These are phyloP conservation scores for Papilionanthe hybrid DNA, from an alignment of 116 monocot genomes.

Conservation along the genomic window DNA sequence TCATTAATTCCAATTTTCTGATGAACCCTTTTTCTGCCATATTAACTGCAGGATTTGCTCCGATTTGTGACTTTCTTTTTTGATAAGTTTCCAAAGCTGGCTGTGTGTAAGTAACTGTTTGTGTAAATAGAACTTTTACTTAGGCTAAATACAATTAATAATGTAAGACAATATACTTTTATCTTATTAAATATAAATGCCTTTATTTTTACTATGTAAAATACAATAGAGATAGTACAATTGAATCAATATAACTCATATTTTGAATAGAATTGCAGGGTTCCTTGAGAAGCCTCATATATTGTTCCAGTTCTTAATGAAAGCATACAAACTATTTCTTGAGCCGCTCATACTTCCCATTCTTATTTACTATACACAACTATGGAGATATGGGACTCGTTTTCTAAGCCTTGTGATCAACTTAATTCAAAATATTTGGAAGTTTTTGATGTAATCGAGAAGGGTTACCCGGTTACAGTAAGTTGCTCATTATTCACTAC, in stretches of 20 bases:
- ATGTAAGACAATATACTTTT: no score
- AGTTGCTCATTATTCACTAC: background rate
- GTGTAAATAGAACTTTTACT: no score
- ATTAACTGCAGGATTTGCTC: conserved; percentile 45
- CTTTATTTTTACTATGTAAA: no score
- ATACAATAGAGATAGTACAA: no score
- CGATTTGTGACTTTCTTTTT: conserved; percentile 27
- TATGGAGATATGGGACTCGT: conserved; percentile 20
- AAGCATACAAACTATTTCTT: conserved; percentile 22
- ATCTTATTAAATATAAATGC: no score
- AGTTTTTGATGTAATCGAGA: conserved; percentile 2
- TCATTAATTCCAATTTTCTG: background rate
- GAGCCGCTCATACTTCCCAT: conserved; percentile 38
- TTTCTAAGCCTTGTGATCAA: conserved; percentile 8
- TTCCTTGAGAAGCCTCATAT: conserved; percentile 29
- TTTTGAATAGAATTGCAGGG: conserved; percentile 19
- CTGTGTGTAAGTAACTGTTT: conserved; percentile 18
- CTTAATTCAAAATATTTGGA: conserved; percentile 7
- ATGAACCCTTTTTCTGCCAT: background rate
- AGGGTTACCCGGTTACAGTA: background rate
- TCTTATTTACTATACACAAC: conserved; percentile 20
- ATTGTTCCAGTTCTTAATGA: conserved; percentile 12
- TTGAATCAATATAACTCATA: no score
- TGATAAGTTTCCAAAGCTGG: conserved; percentile 34
- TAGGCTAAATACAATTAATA: no score